Evolutionary conservation across 2,329 filamentous ascomycete genomes (phyloP).

Genomic region (Scopulariopsis brevicaulis): DNA sequence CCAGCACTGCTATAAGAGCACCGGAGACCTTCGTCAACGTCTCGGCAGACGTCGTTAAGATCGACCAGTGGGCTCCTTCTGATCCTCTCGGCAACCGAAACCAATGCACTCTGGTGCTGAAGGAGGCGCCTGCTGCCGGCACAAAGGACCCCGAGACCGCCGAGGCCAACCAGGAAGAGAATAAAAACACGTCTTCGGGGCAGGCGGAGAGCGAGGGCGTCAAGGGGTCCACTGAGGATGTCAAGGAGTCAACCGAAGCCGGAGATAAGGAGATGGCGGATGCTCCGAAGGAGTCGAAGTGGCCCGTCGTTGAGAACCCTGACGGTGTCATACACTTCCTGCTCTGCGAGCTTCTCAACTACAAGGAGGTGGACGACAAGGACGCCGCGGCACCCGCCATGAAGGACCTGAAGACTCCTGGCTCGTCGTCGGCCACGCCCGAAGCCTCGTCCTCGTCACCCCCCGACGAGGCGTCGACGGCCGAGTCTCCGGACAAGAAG

Average conservation of each 20-base stretch:
- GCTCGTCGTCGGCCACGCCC: background rate
- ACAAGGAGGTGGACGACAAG: slow-evolving; percentile 81
- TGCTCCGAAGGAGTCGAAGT: slow-evolving; percentile 65
- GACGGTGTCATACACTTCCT: slow-evolving; percentile 95
- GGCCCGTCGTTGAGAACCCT: slow-evolving; percentile 79
- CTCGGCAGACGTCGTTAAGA: slow-evolving; percentile 70
- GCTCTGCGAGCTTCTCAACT: slow-evolving; percentile 82
- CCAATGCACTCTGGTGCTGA: slow-evolving; percentile 6
- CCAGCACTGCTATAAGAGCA: slow-evolving; percentile 67
- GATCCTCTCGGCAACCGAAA: slow-evolving; percentile 5
- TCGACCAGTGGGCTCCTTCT: slow-evolving; percentile 7
- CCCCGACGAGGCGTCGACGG: slow-evolving; percentile 17
- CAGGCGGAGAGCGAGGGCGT: slow-evolving; percentile 23
- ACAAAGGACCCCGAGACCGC: background rate
- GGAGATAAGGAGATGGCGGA: slow-evolving; percentile 51
- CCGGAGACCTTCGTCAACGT: slow-evolving; percentile 81
- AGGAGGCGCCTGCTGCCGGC: background rate
- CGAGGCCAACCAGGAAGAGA: background rate
- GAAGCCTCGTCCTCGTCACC: slow-evolving; percentile 9
- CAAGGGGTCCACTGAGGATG: slow-evolving; percentile 17
- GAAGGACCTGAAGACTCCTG: slow-evolving; percentile 3
- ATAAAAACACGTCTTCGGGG: background rate
- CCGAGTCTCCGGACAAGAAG: slow-evolving; percentile 49
- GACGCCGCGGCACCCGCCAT: slow-evolving; percentile 8
- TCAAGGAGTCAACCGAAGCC: slow-evolving; percentile 49